Base-by-base conservation (phyloP, 2,329 filamentous ascomycete genomes). In the Penicillium polonicum region DNA sequence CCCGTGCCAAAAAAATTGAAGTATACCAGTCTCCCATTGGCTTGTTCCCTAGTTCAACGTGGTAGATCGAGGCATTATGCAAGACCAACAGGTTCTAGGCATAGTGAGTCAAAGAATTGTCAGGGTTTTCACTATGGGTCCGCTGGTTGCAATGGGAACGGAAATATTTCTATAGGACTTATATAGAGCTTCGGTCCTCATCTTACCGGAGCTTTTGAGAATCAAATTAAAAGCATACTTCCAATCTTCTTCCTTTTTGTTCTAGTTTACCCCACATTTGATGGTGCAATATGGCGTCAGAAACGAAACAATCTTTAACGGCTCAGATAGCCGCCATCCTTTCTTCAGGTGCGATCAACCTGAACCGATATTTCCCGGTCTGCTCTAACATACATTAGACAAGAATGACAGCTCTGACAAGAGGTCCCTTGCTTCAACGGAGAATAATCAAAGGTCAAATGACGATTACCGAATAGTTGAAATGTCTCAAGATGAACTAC, bases 391-490 rank as follows among this genome's bases (percentile, higher is more conserved):
- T 12, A 17, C n/a, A 27, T 8, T 58, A 66, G 63, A 50, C 7
- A 60, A 59, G 25, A 31, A 49, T 31, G 42, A 45, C 3, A 48
- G 13, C 7, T 48, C 42, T 5, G 52, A 58, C 8, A 46, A 61
- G 8, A 52, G 51, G 5, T 29, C 52, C 31, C 19, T 25, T 13
- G 27, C 58, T 21, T 51, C 57, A 48, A 51, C 45, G 31, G 45
- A 9, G 27, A 52, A 7, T 42, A 55, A 48, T 9, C 8, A 46
- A 17, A 38, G 13, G 6, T 19, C 51, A 46, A 48, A 61, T 35
- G 49, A 52, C 17, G 48, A 65, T 39, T 70, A 67, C 36, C 64
- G 45, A 23, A 52, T 70, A 38, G 48, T 64, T 51, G 52, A 65
- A 50, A 6, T 67, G 9, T 62, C 63, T 19, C 52, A 55, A n/a